Evolutionary conservation across 768 basidiomycete genomes (phyloP).

Genomic region (Russula lepida): DNA sequence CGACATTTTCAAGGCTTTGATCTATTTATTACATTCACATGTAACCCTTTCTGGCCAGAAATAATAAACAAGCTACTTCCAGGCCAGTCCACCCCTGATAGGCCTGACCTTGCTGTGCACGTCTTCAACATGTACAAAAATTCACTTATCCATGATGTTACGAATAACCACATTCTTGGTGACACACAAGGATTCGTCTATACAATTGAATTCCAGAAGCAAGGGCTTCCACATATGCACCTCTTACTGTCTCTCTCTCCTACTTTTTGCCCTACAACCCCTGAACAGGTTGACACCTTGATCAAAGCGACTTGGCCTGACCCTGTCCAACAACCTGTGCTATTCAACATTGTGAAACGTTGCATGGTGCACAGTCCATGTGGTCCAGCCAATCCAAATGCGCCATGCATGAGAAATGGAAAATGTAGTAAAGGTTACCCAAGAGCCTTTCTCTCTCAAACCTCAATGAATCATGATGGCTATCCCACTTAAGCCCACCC

Average conservation of each 20-base stretch:
- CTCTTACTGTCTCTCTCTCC: slow-evolving; percentile 22
- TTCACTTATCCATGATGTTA: too few relatives aligned
- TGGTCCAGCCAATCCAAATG: not conserved
- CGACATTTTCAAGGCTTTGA: slow-evolving; percentile 32
- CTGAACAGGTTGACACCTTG: not conserved
- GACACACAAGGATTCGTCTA: slow-evolving; percentile 23
- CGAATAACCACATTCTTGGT: slow-evolving; percentile 28
- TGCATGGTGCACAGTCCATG: not conserved
- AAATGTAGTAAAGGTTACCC: not conserved
- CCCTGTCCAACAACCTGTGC: not conserved
- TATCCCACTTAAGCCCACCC: not conserved
- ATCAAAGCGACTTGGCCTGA: not conserved
- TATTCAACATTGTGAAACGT: not conserved
- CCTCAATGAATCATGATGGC: not conserved
- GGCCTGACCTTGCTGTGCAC: slow-evolving; percentile 39
- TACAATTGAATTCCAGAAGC: slow-evolving; percentile 36
- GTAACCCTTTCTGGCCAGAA: not conserved
- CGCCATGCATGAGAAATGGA: not conserved
- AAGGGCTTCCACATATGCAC: slow-evolving; percentile 49
- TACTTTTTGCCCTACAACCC: too few relatives aligned
- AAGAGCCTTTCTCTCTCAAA: not conserved
- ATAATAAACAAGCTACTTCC: not conserved
- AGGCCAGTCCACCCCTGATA: slow-evolving; percentile 31
- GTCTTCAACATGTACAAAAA: slow-evolving; percentile 39
- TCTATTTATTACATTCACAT: slow-evolving; percentile 28